Base-by-base conservation (phyloP, 192 early-diverging fungal genomes). In the Rhizoclosmatium globosum region DNA sequence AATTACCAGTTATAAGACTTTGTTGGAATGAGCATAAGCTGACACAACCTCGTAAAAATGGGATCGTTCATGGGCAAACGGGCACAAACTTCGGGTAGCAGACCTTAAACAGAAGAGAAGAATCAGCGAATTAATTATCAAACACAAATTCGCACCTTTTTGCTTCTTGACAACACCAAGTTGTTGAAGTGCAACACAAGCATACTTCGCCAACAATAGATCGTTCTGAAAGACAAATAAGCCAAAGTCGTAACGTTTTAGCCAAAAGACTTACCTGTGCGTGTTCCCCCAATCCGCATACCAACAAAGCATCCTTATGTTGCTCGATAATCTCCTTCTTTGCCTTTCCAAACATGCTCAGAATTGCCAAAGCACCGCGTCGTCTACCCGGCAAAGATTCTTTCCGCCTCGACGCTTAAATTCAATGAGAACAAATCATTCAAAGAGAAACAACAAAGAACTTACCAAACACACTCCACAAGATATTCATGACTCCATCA, bases 321-420 rank as follows among this genome's bases (percentile, higher is more conserved):
- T 97, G 91, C 0, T 92, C 85, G 43, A 98, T 92, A 77, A 98
- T 92, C 13, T 92, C 89, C 42, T 89, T 90, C 42, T 90, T 92
- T 3, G 95, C 92, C 74, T 96, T 96, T 3, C 95, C 96, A 65
- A 99, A 72, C 96, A 98, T 99, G 21, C 94, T 91, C 3, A 99
- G 82, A 53, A 99, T 91, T 58, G 97, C 94, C 38, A 99, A 93
- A 0, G 97, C 95, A 7, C 96, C 94, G 21, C 94, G 89, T 13
- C 97, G 91, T 79, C 94, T 90, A 2, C 85, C 85, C 4, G 91
- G 89, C 31, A 93, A 85, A 45, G 94, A 88, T 23, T 90, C 87
- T 43, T 87, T 87, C 70, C 83, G 66, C 62, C 82, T 83, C 3
- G 86, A 84, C 13, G 79, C 83, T 86, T 17, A 7, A 21, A 31